Evolutionary conservation across 2,329 filamentous ascomycete genomes (phyloP), one percentile per base, ranked within the genome.

Genomic region (Phaeomoniella chlamydospora): DNA sequence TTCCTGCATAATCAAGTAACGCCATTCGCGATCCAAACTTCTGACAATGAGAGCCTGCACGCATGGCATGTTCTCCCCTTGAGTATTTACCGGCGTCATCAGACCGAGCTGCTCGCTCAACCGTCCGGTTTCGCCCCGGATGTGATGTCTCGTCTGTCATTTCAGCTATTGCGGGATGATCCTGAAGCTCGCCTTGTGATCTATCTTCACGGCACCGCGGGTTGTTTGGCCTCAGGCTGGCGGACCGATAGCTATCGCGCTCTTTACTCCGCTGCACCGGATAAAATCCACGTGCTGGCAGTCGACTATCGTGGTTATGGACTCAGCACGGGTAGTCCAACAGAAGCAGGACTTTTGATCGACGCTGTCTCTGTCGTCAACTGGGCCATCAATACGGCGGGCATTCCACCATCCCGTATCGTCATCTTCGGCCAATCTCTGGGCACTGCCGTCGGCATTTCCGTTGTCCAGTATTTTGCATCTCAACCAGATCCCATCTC

Each of bases 261-360:
- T 10, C 54, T 75, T 30, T 68, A 58, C n/a, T 66, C 65, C 4
- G 62, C 55, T 0, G 55, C 62, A 2, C 64, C 70, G 0, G 46
- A 56, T 14, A 70, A 67, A 29, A 69, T 73, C 2, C 71, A 79
- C 44, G 61, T 70, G 26, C 46, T 78, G 5, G 62, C 68, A 2
- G 65, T 79, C 36, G 74, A 79, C 51, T 94, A 94, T 57, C 80
- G 87, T 13, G 87, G 87, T 4, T 94, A 84, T 47, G 87, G 86
- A 1, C 68, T 73, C 29, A 90, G 82, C 35, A 65, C 54, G 0
- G 72, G 72, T 2, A 47, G 50, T 4, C 72, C 72, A 0, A 71
- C 69, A 0, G 73, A 78, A 48, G 33, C 47, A 1, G 72, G 73
- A 0, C 52, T 78, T 1, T 53, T 72, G 10, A 49, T 49, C 1